A percentile compares a stretch with the other conserved stretches of the same genome.
Conservation (phyloP, 2,329 filamentous ascomycete species). For the Septoria linicola region DNA sequence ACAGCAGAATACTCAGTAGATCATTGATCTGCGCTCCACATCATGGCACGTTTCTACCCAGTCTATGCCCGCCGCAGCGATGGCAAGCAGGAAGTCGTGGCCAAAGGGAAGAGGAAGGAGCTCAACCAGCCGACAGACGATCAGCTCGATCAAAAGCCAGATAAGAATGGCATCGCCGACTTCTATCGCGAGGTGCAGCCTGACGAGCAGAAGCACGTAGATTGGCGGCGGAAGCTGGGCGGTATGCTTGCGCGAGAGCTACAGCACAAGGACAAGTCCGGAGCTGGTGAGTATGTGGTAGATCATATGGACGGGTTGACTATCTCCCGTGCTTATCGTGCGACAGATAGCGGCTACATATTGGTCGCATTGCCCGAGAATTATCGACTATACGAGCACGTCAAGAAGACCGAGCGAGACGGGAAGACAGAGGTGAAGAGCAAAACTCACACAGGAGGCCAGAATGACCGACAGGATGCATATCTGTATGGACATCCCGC, state of each 20-base stretch:
- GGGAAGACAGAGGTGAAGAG: slow-evolving; percentile 46
- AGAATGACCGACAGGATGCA: slow-evolving; percentile 57
- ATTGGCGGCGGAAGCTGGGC: slow-evolving; percentile 60
- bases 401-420: slow-evolving; percentile 51
- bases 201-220: slow-evolving; percentile 54
- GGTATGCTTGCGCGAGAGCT: slow-evolving; percentile 58
- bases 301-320: slow-evolving; percentile 1
- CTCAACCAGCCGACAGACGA: slow-evolving; percentile 52
- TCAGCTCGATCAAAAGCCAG: slow-evolving; percentile 54
- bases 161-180: slow-evolving; percentile 55
- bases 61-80: slow-evolving; percentile 51
- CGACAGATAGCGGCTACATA: slow-evolving; percentile 48
- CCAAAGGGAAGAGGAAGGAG: slow-evolving; percentile 52
- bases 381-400: slow-evolving; percentile 59
- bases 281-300: slow-evolving; percentile 20
- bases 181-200: slow-evolving; percentile 54
- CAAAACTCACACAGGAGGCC: slow-evolving; percentile 51
- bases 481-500: slow-evolving; percentile 61
- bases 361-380: slow-evolving; percentile 56
- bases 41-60: slow-evolving; percentile 49
- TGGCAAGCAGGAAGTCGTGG: slow-evolving; percentile 50
- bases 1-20: not conserved
- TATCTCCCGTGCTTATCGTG: slow-evolving; percentile 5
- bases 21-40: not conserved
- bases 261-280: slow-evolving; percentile 29